These are phyloP conservation scores for Ambrosia hybrid DNA, from an alignment of 140 eudicot genomes.

Conservation along the genomic window DNA sequence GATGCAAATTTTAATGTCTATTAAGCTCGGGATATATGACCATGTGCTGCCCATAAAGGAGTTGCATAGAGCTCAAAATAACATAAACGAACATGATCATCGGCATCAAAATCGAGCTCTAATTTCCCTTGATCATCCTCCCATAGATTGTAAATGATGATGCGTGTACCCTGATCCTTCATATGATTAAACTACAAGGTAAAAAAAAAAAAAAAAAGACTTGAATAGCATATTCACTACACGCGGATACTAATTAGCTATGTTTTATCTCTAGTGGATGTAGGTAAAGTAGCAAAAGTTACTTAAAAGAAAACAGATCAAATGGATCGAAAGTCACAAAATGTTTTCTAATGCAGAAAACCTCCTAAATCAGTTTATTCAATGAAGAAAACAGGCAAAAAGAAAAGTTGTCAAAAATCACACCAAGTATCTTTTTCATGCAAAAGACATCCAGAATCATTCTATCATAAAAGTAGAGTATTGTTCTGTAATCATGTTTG, in stretches of 20 bases:
- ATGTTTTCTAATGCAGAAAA: neutral
- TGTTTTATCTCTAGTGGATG: too few species aligned
- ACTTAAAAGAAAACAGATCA: too few species aligned
- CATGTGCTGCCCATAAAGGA: neutral
- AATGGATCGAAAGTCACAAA: too few species aligned
- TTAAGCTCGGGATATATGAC: neutral
- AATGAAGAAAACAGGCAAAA: too few species aligned
- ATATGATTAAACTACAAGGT: conserved; percentile 59
- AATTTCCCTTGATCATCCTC: conserved; percentile 87
- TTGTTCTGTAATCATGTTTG: too few species aligned
- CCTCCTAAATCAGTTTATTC: too few species aligned
- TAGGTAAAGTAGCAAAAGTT: too few species aligned
- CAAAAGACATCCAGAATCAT: too few species aligned
- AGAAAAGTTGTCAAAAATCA: too few species aligned
- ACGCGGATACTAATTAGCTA: neutral
- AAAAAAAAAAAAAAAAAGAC: conserved; percentile 4
- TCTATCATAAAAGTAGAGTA: too few species aligned
- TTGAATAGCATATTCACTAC: conserved; percentile 11
- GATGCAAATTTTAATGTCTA: neutral
- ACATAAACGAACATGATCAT: conserved; percentile 57
- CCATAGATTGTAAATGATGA: conserved; percentile 88
- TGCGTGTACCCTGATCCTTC: conserved; percentile 80
- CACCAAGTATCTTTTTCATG: neutral
- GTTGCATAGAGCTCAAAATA: conserved; percentile 21
- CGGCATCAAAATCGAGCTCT: conserved; percentile 86